Evolutionary conservation across 1,284 basidiomycete genomes (phyloP), one percentile per base, ranked within the genome.

Genomic region (Ceratobasidium sp.): DNA sequence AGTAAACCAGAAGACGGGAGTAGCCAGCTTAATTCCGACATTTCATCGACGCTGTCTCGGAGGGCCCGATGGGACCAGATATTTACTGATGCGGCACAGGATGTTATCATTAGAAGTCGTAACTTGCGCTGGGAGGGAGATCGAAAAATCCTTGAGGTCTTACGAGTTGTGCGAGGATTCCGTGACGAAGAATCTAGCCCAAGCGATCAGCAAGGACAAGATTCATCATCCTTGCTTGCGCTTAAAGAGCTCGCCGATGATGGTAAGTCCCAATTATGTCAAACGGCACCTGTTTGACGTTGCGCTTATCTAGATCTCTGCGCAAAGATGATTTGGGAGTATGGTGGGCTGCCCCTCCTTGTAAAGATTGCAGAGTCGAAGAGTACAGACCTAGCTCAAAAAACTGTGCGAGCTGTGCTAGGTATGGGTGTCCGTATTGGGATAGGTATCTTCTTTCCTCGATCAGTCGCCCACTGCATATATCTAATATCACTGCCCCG

Each of bases 311-410:
- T 17, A 39, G 60, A 35, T 3, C n/a, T 20, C 11, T 39, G 13
- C 35, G 60, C 60, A 2, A 63, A 63, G 10, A 63, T 63, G 60
- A 11, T 63, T 13, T 63, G 60, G 60, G 60, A 63, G 28, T 63
- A 63, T 13, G 60, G 60, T 0, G 37, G 60, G 17, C 47, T 23
- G 17, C n/a, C 6, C 17, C n/a, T 49, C 47, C 20, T 49, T 7
- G 6, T 49, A 6, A 49, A 49, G 47, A 49, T n/a, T 20, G 47
- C 47, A 15, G n/a, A 49, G 6, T 49, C n/a, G 6, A 20, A 49
- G 17, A n/a, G n/a, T 23, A 20, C 17, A 20, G 47, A 20, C 2
- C 13, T 49, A 20, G 20, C n/a, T 20, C 47, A 20, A 23, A 20
- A 23, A 49, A 49, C n/a, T 20, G 47, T 49, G 4, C 1, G n/a